These are phyloP conservation scores for Linum lewisii DNA, from an alignment of 345 rosid genomes.

Conservation along the genomic window DNA sequence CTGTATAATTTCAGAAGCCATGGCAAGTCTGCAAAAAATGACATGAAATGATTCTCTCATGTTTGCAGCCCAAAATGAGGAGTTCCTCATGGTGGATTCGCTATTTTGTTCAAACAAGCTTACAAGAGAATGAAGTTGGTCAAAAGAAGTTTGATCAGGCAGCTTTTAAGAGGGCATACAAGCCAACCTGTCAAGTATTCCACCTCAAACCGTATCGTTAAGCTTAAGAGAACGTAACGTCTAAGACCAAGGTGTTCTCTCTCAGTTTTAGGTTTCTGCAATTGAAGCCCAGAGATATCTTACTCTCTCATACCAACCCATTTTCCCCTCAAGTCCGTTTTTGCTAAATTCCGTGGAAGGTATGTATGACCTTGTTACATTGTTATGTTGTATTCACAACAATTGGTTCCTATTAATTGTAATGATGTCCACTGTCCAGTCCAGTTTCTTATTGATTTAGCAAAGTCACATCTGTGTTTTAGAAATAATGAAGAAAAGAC, in stretches of 20 bases:
- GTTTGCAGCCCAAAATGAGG: conserved; percentile 34
- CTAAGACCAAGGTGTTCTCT: neutral
- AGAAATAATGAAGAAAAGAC: too few species aligned
- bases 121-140: conserved; percentile 35
- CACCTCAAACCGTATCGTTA: conserved; percentile 2
- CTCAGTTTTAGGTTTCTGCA: neutral
- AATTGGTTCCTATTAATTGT: too few species aligned
- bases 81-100: conserved; percentile 43
- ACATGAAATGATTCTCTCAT: neutral
- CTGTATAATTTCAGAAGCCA: too few species aligned
- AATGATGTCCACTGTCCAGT: too few species aligned
- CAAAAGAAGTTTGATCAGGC: conserved; percentile 35
- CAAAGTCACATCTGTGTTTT: too few species aligned
- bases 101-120: conserved; percentile 34
- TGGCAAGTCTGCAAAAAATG: too few species aligned
- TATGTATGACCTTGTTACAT: too few species aligned
- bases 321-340: too few species aligned
- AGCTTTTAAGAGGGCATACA: conserved; percentile 17
- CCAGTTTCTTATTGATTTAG: too few species aligned
- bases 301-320: neutral
- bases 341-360: neutral
- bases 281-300: neutral
- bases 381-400: too few species aligned
- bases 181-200: conserved; percentile 3
- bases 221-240: neutral